A percentile compares a stretch with the other conserved stretches of the same genome.
Conservation (phyloP, 345 rosid species). For the Bruguiera gymnorhiza region DNA sequence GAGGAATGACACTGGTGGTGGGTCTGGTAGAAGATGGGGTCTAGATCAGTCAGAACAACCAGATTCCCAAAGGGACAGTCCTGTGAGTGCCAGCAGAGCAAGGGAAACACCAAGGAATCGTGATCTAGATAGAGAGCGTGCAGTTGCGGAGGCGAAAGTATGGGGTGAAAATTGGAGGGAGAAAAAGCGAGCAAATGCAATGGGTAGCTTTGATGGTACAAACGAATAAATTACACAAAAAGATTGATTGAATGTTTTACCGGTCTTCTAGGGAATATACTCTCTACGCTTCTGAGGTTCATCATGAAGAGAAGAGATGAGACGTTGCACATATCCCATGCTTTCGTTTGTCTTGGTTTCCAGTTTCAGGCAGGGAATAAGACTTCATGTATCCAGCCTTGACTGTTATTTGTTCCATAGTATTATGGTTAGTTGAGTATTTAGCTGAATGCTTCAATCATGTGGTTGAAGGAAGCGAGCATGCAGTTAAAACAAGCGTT, state of each 20-base stretch:
- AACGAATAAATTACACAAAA: conserved; percentile 42
- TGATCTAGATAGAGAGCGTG: conserved; percentile 89
- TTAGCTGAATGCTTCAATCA: conserved; percentile 19
- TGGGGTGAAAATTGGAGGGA: conserved; percentile 99
- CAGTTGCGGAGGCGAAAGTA: conserved; percentile 95
- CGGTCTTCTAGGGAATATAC: conserved; percentile 12
- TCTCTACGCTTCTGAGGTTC: conserved; percentile 22
- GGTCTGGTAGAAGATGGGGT: conserved; percentile 83
- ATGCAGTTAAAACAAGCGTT: conserved; percentile 13
- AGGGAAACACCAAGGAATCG: conserved; percentile 77
- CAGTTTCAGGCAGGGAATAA: conserved; percentile 27
- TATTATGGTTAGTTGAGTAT: conserved; percentile 11
- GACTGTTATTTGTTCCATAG: conserved; percentile 32
- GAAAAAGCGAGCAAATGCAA: conserved; percentile 63
- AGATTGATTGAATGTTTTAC: neutral
- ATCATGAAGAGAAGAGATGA: conserved; percentile 1
- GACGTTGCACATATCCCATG: conserved; percentile 26
- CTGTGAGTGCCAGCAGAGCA: conserved; percentile 53
- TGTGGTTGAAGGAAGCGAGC: conserved; percentile 28
- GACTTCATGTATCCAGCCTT: conserved; percentile 31
- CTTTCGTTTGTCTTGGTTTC: conserved; percentile 24
- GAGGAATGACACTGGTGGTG: conserved; percentile 61
- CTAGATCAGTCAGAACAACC: conserved; percentile 54
- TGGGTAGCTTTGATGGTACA: conserved; percentile 73
- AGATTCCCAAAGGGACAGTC: conserved; percentile 75